Evolutionary conservation across 768 basidiomycete species (phyloP).

Genomic region (Agrocybe praecox): DNA sequence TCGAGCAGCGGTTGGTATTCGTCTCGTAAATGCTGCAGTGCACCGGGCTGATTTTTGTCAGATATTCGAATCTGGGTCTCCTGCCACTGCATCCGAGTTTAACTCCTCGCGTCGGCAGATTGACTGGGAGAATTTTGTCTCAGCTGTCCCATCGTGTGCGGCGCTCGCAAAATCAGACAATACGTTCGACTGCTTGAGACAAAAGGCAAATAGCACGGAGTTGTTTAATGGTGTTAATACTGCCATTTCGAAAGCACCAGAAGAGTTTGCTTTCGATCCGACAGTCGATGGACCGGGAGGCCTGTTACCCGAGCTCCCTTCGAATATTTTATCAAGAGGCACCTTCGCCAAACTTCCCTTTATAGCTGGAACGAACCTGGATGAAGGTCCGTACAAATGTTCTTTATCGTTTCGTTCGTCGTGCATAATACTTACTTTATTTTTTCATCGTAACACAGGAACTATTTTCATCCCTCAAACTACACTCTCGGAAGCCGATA

Average conservation of each 20-base stretch:
- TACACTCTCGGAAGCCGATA: conserved; percentile 21
- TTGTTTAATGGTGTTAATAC: conserved; percentile 21
- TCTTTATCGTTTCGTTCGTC: no score
- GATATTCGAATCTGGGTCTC: conserved; percentile 48
- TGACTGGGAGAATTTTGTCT: conserved; percentile 41
- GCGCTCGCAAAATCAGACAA: conserved; percentile 21
- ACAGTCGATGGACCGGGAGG: conserved; percentile 44
- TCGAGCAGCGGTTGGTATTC: conserved; percentile 30
- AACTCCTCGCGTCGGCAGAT: conserved; percentile 28
- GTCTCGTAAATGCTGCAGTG: background rate
- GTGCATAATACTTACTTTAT: no score
- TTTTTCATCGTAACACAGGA: conserved; percentile 23
- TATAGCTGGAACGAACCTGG: conserved; percentile 45
- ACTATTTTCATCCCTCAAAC: conserved; percentile 30
- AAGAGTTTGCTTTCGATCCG: conserved; percentile 32
- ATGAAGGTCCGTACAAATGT: conserved; percentile 39
- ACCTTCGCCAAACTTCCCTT: conserved; percentile 41
- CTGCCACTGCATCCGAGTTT: conserved; percentile 34
- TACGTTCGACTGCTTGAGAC: conserved; percentile 36
- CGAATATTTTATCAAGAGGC: conserved; percentile 27
- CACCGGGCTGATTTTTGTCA: conserved; percentile 4
- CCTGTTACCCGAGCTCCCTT: conserved; percentile 39
- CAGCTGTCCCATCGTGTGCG: conserved; percentile 35
- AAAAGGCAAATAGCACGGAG: conserved; percentile 22
- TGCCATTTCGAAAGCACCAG: conserved; percentile 14